Percentiles rank a stretch among this genome's conserved stretches.
Conservation (phyloP, 768 basidiomycete species). For the Hysterangium stoloniferum region DNA sequence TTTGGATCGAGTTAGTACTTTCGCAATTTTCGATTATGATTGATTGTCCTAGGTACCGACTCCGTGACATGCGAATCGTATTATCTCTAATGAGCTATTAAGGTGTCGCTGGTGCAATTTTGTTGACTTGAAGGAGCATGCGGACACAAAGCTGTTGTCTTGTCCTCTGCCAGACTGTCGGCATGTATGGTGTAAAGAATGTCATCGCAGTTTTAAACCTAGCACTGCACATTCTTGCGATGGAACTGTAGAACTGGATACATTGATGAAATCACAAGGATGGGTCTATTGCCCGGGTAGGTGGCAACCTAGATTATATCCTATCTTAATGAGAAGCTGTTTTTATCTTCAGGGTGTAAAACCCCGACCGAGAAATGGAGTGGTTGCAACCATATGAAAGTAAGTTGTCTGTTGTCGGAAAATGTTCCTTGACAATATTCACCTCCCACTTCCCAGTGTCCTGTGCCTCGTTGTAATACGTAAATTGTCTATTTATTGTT, state of each 20-base stretch:
- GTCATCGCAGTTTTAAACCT: constrained; percentile 36
- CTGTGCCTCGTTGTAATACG: constrained; percentile 27
- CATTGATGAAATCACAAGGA: constrained; percentile 44
- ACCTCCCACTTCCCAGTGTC: constrained; percentile 21
- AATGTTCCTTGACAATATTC: not conserved
- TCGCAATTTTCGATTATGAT: constrained; percentile 34
- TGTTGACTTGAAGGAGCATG: constrained; percentile 44
- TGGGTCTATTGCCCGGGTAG: constrained; percentile 60
- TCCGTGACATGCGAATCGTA: not conserved
- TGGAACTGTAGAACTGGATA: constrained; percentile 44
- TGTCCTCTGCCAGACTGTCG: constrained; percentile 44
- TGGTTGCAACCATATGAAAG: constrained; percentile 32
- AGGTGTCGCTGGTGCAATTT: constrained; percentile 46
- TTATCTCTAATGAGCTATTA: not conserved
- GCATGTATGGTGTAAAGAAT: constrained; percentile 55
- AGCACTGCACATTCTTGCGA: constrained; percentile 50
- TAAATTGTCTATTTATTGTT: constrained; percentile 15
- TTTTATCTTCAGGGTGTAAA: constrained; percentile 29
- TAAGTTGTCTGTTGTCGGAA: constrained; percentile 15
- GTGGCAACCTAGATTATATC: no score
- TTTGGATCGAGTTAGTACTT: constrained; percentile 42
- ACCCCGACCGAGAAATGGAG: constrained; percentile 26
- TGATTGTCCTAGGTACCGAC: constrained; percentile 41
- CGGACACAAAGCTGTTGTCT: constrained; percentile 30
- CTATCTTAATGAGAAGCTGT: no score